Evolutionary conservation across 768 basidiomycete species (phyloP).

Genomic region (Boletus pseudopeckii): DNA sequence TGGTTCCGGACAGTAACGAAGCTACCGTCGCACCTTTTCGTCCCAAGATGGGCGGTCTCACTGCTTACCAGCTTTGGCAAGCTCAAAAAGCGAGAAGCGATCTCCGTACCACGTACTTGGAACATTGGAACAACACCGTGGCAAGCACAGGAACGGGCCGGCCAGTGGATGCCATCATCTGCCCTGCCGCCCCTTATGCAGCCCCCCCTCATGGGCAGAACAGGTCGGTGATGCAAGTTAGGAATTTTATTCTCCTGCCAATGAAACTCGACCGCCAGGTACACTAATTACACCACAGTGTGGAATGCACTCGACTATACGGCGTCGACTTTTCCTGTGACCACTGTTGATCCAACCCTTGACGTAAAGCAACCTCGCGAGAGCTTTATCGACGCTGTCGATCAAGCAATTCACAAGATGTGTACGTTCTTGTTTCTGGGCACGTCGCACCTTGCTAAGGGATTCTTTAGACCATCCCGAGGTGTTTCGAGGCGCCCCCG

Average conservation of each 20-base stretch:
- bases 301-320: slow-evolving; percentile 72
- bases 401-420: slow-evolving; percentile 47
- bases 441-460: neutral
- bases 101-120: slow-evolving; percentile 54
- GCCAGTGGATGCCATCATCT: slow-evolving; percentile 73
- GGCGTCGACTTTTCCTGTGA: slow-evolving; percentile 60
- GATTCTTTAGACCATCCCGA: slow-evolving; percentile 51
- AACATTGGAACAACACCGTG: slow-evolving; percentile 57
- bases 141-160: slow-evolving; percentile 59
- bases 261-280: slow-evolving; percentile 30
- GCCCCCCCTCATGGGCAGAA: slow-evolving; percentile 64
- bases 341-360: slow-evolving; percentile 49
- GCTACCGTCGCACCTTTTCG: slow-evolving; percentile 23
- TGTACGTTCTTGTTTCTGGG: slow-evolving; percentile 41
- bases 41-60: slow-evolving; percentile 29
- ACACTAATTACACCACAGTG: slow-evolving; percentile 52
- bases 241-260: neutral
- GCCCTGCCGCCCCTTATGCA: slow-evolving; percentile 55
- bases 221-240: slow-evolving; percentile 34
- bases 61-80: slow-evolving; percentile 68
- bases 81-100: slow-evolving; percentile 46
- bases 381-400: slow-evolving; percentile 45
- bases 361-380: slow-evolving; percentile 47
- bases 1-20: slow-evolving; percentile 36
- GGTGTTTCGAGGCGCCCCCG: slow-evolving; percentile 53